A percentile compares a stretch with the other conserved stretches of the same genome.
Conservation (phyloP, 2,329 filamentous ascomycete genomes). For the Colletotrichum kahawae region DNA sequence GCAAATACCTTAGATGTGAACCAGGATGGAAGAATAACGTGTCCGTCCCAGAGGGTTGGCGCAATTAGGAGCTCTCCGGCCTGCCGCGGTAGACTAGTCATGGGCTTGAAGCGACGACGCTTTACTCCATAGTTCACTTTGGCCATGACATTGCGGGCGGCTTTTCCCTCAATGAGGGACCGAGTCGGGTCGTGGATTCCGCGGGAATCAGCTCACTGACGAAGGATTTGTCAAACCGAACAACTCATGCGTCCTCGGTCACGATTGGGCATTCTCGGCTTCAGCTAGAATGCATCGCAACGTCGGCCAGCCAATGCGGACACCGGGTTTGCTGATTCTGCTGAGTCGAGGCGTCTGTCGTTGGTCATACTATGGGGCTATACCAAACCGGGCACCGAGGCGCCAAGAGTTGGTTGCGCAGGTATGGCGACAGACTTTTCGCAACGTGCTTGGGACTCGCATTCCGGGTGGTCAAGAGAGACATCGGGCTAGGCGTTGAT, state of each 20-base stretch:
- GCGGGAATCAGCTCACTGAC: neutral
- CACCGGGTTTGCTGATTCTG: neutral
- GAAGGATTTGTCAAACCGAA: neutral
- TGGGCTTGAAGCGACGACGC: neutral
- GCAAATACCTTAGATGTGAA: neutral
- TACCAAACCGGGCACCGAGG: conserved; percentile 12
- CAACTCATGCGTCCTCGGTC: neutral
- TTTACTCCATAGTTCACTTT: neutral
- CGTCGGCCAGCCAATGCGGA: neutral
- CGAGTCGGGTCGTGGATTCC: neutral
- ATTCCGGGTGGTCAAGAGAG: conserved; percentile 14
- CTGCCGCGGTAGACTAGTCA: neutral
- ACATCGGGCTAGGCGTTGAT: neutral
- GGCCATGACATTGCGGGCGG: neutral
- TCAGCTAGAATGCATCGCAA: neutral
- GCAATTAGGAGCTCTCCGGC: neutral
- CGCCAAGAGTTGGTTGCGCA: conserved; percentile 8
- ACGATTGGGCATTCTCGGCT: neutral
- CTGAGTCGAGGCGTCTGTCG: neutral
- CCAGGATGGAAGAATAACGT: neutral
- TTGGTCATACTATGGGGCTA: neutral
- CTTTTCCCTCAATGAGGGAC: neutral
- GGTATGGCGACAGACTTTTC: conserved; percentile 6
- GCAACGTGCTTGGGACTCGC: conserved; percentile 14
- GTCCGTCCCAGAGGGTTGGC: neutral